Evolutionary conservation across 169 alveolate genomes (phyloP).

Genomic region (Perkinsus marinus): DNA sequence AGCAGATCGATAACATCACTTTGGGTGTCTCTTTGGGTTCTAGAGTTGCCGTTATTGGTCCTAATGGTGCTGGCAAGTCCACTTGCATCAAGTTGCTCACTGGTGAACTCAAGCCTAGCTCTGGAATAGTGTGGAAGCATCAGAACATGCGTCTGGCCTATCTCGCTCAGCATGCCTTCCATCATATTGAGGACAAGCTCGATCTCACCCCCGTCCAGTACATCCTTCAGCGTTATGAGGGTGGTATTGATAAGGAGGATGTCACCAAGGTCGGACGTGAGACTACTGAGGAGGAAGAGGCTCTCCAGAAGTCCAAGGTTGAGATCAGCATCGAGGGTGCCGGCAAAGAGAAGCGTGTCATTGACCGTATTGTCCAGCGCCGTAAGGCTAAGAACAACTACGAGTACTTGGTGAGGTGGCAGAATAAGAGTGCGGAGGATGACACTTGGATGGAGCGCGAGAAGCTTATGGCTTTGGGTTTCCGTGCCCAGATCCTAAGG

Average conservation of each 20-base stretch:
- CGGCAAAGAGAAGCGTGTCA: slow-evolving; percentile 21
- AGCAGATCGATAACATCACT: neutral
- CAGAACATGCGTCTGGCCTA: slow-evolving; percentile 27
- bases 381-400: slow-evolving; percentile 26
- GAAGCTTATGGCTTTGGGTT: neutral
- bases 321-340: slow-evolving; percentile 20
- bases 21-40: neutral
- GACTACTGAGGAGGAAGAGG: slow-evolving; percentile 20
- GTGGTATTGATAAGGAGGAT: slow-evolving; percentile 22
- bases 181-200: slow-evolving; percentile 28
- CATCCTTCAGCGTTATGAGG: slow-evolving; percentile 32
- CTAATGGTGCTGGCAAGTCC: slow-evolving; percentile 32
- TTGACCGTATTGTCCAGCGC: slow-evolving; percentile 18
- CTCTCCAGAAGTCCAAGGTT: slow-evolving; percentile 17
- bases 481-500: neutral
- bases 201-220: slow-evolving; percentile 18
- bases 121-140: slow-evolving; percentile 19
- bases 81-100: slow-evolving; percentile 25
- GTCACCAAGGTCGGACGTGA: slow-evolving; percentile 19
- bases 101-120: slow-evolving; percentile 21
- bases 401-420: slow-evolving; percentile 13
- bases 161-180: slow-evolving; percentile 34
- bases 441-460: neutral
- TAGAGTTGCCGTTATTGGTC: slow-evolving; percentile 25
- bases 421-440: slow-evolving; percentile 1